A percentile compares a stretch with the other conserved stretches of the same genome.
These are phyloP conservation scores for Colletotrichum aenigma DNA, from an alignment of 2,329 filamentous ascomycete species.

Conservation along the genomic window DNA sequence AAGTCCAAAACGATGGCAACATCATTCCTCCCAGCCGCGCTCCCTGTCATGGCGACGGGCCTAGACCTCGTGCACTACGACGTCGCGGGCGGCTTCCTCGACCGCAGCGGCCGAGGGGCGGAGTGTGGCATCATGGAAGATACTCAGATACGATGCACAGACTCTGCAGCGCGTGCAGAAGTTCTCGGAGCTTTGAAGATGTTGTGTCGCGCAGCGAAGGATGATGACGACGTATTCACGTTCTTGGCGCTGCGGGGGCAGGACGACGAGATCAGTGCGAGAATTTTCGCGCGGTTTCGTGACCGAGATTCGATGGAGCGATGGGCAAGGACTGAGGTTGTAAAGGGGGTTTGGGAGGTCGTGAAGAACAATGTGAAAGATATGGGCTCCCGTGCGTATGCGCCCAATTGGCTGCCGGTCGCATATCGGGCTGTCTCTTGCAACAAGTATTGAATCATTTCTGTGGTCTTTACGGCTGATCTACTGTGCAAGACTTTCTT, in stretches of 20 bases:
- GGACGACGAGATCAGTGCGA: constrained; percentile 24
- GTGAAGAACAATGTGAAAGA: constrained; percentile 22
- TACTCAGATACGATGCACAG: constrained; percentile 20
- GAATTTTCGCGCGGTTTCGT: constrained; percentile 26
- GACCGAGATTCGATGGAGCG: constrained; percentile 24
- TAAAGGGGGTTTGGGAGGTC: constrained; percentile 24
- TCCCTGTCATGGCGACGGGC: constrained; percentile 25
- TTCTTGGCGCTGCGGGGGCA: constrained; percentile 24
- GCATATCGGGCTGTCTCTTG: not conserved
- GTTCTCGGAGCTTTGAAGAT: constrained; percentile 20
- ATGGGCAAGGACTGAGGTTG: constrained; percentile 16
- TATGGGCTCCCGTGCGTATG: constrained; percentile 24
- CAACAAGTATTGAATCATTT: not conserved
- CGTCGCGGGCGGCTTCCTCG: constrained; percentile 26
- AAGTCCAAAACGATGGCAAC: constrained; percentile 24
- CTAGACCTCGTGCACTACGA: constrained; percentile 26
- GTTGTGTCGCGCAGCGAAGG: constrained; percentile 22
- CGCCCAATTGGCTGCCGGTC: constrained; percentile 12
- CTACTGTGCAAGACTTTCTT: too few species aligned
- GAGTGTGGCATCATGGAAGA: constrained; percentile 29
- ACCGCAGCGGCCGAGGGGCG: constrained; percentile 17
- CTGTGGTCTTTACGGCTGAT: fast-evolving
- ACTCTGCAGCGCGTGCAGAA: constrained; percentile 9
- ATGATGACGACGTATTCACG: constrained; percentile 23
- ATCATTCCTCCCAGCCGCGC: constrained; percentile 22